Base-by-base conservation (phyloP, 1,139 yeast species). In the Geotrichum aggregatum region DNA sequence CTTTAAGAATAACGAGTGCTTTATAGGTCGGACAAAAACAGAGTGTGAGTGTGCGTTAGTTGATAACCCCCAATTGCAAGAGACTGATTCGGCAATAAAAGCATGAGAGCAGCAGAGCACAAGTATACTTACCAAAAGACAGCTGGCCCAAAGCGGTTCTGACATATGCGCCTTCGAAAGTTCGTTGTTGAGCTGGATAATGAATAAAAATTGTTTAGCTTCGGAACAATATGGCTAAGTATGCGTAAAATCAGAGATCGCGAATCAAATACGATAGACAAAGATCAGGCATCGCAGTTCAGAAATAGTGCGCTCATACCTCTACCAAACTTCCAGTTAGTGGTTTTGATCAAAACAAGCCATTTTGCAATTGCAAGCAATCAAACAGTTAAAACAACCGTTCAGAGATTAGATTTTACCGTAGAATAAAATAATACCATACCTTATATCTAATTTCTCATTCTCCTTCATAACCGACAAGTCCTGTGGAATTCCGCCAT, bases 111-210 rank as follows among this genome's bases (percentile, higher is more conserved):
- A 43, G 18, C 28, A 6, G 19, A 16, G n/a, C 19, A 8, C 11
- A 7, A 21, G 18, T 10, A 21, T 19, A 55, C 65, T 33, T 57
- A 61, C 71, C 68, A 52, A 71, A 66, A 2, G 73, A 61, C 14
- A 72, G 59, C 49, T 71, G 72, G 26, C 70, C 66, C 46, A 72
- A 54, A 3, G 75, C 75, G 0, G 76, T 70, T 31, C 76, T 66
- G 33, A 69, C 52, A 55, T 72, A 72, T 3, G 76, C 75, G 1
- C 76, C 76, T 53, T 72, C 75, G 50, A 69, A 72, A 3, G 76
- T 72, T 14, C 76, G 63, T 56, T 72, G 75, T 38, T 68, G 64
- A 1, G 75, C 76, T 51, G n/a, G 8, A 5, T 24, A 24, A 5
- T 8, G 28, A 24, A 8, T n/a, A n/a, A n/a, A n/a, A n/a, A n/a